Evolutionary conservation across 2,329 filamentous ascomycete species (phyloP), one percentile per base, ranked within the genome.

Genomic region (Acrodontium crateriforme): DNA sequence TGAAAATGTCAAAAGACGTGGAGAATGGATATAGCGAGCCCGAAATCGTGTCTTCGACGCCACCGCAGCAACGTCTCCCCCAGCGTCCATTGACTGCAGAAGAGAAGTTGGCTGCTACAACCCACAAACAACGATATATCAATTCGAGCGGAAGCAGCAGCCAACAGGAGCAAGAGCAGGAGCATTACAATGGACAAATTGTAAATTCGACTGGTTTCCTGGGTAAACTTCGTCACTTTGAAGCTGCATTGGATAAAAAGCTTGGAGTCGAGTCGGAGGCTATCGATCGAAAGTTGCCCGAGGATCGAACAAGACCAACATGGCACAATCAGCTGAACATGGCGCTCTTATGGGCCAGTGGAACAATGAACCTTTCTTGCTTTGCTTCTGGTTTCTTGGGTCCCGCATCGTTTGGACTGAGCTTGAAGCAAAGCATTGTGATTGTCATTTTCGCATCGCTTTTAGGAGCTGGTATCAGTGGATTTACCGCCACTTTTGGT

Each of bases 231-330:
- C 46, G 53, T 16, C 28, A 36, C 17, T 44, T 52, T 22, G 60
- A 63, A 36, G 47, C 53, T 23, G 50, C 49, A 41, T 49, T 64
- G 24, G 61, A 63, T 39, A 44, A 44, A 24, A 60, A 58, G 38
- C 46, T 63, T 32, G 59, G 59, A 13, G 55, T 64, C 26, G 61
- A 65, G 39, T 59, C 56, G 3, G 57, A 62, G 34, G 61, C 61
- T 13, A 57, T 64, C 16, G 59, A 63, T 31, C 54, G 59, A 6
- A 62, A 52, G 27, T 29, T 61, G 8, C 54, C 53, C 2, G 55
- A 61, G 30, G 57, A 62, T 24, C 50, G 59, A 28, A 56, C 56
- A 36, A 47, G 46, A 11, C 52, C 58, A 20, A 56, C 59, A 4
- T 59, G 57, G 29, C 43, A 45, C 22, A 38, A 44, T 3, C 41